Evolutionary conservation across 345 rosid species (phyloP), one percentile per base, ranked within the genome.

Genomic region (Raphanus raphanistrum): DNA sequence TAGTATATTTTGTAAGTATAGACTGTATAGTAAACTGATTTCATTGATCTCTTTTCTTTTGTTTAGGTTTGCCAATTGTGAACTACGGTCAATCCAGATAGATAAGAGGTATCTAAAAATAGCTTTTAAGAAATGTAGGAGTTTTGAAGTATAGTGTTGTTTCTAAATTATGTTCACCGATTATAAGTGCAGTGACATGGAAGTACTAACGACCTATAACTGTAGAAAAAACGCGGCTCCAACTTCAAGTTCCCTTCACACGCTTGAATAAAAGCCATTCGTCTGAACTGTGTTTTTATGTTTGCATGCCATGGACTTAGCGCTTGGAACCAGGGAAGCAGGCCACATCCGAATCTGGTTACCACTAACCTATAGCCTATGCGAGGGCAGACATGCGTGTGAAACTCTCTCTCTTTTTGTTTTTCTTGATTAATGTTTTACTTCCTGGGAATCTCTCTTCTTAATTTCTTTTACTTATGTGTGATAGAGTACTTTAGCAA

Each of bases 21-120:
- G n/a, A n/a, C n/a, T n/a, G n/a, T n/a, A n/a, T 12, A 45, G 1
- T n/a, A 1, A 48, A 63, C n/a, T 54, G 17, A 54, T 35, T 74
- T 4, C 2, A 26, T 2, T n/a, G 6, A 54, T 36, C 21, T 25
- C 0, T n/a, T 8, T 25, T 17, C 16, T 32, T 62, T 16, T 36
- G 63, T 78, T 25, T 60, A 78, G 81, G 77, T 78, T 78, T 78
- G 73, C 12, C 4, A 78, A 78, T 60, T 72, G 81, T 67, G 81
- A 78, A 78, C 69, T 78, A 41, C 73, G 81, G 32, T 48, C 81
- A 1, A 67, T 78, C 26, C 63, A 4, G 6, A 59, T 78, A 66
- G 69, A 72, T 2, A 50, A 72, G 64, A 72, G 76, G 81, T 71
- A 58, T 26, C 0, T 5, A 43, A 31, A 71, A n/a, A 4, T n/a